These are phyloP conservation scores for Gastrodia elata DNA, from an alignment of 106 monocot species.

Conservation along the genomic window DNA sequence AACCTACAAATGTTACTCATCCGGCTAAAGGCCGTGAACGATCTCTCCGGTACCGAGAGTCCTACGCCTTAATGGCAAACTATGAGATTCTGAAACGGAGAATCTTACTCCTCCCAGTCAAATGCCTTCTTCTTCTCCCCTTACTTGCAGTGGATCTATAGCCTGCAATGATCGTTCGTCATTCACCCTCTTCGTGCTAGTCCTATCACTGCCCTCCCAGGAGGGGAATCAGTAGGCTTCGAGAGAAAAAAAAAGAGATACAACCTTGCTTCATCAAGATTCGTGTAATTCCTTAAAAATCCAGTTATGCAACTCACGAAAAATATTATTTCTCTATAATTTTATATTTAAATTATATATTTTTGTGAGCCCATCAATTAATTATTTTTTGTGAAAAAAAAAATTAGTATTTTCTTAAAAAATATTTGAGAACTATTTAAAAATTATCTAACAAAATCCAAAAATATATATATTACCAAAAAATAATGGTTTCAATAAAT, in stretches of 20 bases:
- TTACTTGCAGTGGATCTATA: not conserved
- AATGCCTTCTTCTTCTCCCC: not conserved
- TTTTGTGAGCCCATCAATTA: no score
- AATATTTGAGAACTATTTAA: no score
- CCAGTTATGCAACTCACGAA: no score
- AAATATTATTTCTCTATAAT: no score
- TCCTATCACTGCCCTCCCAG: not conserved
- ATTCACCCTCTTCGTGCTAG: not conserved
- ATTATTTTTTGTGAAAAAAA: no score
- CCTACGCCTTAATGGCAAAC: not conserved
- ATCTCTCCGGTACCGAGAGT: not conserved
- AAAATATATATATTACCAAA: no score
- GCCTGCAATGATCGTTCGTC: not conserved
- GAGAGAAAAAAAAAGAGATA: not conserved
- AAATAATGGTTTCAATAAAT: no score
- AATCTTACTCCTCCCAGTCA: not conserved
- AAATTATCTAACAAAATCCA: no score
- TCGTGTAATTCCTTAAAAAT: no score
- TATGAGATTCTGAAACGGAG: not conserved
- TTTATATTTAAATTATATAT: no score
- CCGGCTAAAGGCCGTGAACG: not conserved
- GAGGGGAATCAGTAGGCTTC: not conserved
- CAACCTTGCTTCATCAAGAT: no score
- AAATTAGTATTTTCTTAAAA: no score
- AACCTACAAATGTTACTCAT: not conserved